Conservation (phyloP, 208 protist species). For the Trypanosoma grayi region DNA sequence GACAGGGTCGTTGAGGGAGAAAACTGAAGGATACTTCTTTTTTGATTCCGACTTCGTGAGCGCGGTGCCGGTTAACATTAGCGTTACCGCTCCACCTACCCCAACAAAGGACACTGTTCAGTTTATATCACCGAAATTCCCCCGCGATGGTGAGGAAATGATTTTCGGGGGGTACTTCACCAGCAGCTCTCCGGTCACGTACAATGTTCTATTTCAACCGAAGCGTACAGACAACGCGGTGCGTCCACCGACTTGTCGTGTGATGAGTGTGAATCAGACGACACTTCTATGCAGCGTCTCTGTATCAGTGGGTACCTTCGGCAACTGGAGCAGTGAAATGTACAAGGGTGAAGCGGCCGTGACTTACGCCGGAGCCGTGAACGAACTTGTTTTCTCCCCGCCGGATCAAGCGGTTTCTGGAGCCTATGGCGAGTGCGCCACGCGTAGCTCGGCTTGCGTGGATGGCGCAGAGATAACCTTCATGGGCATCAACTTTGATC, state of each 20-base stretch:
- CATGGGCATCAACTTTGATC: slow-evolving; percentile 6
- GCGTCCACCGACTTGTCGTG: slow-evolving; percentile 3
- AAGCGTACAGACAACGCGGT: neutral
- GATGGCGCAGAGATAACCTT: slow-evolving; percentile 1
- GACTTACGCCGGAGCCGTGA: neutral
- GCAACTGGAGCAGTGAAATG: neutral
- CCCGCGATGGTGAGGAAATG: slow-evolving; percentile 8
- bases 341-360: neutral
- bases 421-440: slow-evolving; percentile 2
- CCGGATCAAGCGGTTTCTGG: neutral
- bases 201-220: slow-evolving; percentile 5
- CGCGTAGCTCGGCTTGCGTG: neutral
- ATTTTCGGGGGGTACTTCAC: slow-evolving; percentile 2
- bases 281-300: slow-evolving; percentile 1
- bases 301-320: slow-evolving; percentile 5
- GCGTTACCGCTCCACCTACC: slow-evolving; percentile 1
- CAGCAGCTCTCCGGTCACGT: neutral
- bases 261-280: slow-evolving; percentile 1
- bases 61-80: slow-evolving; percentile 5
- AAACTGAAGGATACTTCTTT: neutral
- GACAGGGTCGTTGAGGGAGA: neutral
- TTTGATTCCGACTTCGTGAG: neutral
- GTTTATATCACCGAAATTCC: neutral
- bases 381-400: neutral
- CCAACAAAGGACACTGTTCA: slow-evolving; percentile 6